These are phyloP conservation scores for Colletotrichum cuscutae DNA, from an alignment of 2,329 filamentous ascomycete species.

Conservation along the genomic window DNA sequence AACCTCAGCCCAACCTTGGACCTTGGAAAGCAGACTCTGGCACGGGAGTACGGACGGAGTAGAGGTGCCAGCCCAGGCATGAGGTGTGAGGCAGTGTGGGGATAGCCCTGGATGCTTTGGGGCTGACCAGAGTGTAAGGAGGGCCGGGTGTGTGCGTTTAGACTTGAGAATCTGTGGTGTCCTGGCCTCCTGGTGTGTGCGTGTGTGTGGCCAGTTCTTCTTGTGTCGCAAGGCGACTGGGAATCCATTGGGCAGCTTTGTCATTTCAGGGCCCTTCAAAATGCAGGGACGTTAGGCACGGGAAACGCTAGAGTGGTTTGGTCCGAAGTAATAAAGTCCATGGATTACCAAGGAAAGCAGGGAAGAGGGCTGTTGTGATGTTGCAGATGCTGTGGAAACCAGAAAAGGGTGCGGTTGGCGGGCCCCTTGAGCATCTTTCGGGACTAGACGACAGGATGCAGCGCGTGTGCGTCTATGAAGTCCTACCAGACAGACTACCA, in stretches of 20 bases:
- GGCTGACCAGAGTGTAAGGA: conserved; percentile 3
- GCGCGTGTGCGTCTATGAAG: conserved; percentile 5
- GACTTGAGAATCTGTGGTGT: neutral
- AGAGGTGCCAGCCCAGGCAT: neutral
- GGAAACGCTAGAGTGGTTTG: conserved; percentile 10
- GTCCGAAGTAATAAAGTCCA: conserved; percentile 3
- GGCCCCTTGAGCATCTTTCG: neutral
- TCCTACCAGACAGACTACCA: neutral
- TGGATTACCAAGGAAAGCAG: conserved; percentile 25
- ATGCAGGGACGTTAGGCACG: conserved; percentile 29
- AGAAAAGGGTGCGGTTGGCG: neutral
- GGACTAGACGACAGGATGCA: neutral
- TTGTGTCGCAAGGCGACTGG: conserved; percentile 11
- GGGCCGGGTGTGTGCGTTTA: neutral
- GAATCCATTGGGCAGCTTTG: conserved; percentile 28
- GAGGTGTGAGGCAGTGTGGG: conserved; percentile 5
- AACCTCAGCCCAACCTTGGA: neutral
- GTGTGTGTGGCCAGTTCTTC: neutral
- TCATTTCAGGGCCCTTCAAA: conserved; percentile 3
- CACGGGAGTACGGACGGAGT: no score
- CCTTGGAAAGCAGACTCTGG: neutral
- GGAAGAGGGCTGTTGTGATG: conserved; percentile 26
- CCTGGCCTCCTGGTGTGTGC: neutral
- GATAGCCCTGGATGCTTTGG: neutral
- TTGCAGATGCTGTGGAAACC: conserved; percentile 18